Evolutionary conservation across 768 basidiomycete genomes (phyloP).

Genomic region (Lactarius quietus): DNA sequence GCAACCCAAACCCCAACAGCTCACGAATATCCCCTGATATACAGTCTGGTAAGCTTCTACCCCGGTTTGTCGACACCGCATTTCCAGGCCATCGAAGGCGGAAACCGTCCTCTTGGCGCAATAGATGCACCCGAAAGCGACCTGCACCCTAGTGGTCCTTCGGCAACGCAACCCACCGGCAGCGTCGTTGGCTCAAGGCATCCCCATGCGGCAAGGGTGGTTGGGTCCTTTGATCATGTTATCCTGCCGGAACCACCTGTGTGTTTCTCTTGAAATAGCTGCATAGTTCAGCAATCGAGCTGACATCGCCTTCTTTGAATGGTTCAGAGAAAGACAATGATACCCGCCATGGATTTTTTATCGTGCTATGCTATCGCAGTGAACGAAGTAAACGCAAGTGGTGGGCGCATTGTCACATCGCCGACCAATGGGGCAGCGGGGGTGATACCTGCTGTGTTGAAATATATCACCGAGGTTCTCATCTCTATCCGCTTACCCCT

Average conservation of each 20-base stretch:
- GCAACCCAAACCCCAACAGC: slow-evolving; percentile 27
- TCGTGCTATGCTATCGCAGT: slow-evolving; percentile 94
- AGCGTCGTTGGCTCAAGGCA: background rate
- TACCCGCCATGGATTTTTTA: slow-evolving; percentile 91
- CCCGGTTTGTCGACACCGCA: slow-evolving; percentile 42
- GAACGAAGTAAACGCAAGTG: slow-evolving; percentile 91
- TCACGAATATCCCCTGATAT: slow-evolving; percentile 7
- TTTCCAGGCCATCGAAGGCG: slow-evolving; percentile 37
- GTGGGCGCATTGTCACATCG: slow-evolving; percentile 91
- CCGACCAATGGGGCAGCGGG: slow-evolving; percentile 94
- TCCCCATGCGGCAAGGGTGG: slow-evolving; percentile 44
- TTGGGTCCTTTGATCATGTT: slow-evolving; percentile 77
- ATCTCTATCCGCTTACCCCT: background rate
- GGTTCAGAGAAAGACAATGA: slow-evolving; percentile 71
- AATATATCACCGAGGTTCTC: slow-evolving; percentile 76
- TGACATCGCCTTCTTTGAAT: slow-evolving; percentile 5
- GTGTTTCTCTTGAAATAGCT: slow-evolving; percentile 32
- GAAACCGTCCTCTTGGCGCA: slow-evolving; percentile 28
- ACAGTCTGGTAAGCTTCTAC: slow-evolving; percentile 42
- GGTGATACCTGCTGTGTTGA: slow-evolving; percentile 88
- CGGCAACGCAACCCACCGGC: background rate
- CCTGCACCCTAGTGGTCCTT: slow-evolving; percentile 25
- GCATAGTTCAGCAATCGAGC: background rate
- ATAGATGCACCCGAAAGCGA: slow-evolving; percentile 25
- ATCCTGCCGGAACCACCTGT: slow-evolving; percentile 81